Conservation (phyloP, 306 rosid genomes). For the Hippophae rhamnoides region DNA sequence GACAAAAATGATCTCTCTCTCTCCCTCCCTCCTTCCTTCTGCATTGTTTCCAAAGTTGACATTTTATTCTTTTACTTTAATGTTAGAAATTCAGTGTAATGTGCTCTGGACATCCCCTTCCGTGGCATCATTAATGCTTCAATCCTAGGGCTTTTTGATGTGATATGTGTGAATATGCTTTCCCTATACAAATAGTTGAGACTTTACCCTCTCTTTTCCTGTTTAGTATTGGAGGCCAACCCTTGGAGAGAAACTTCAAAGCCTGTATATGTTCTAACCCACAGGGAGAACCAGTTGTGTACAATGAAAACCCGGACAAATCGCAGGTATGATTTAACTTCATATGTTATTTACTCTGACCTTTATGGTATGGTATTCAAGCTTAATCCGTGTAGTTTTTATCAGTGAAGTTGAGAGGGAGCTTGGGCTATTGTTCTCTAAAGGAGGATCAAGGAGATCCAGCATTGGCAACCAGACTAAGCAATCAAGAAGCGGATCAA, state of each 20-base stretch:
- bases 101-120: neutral
- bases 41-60: no score
- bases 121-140: neutral
- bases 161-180: neutral
- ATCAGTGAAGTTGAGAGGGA: slow-evolving; percentile 90
- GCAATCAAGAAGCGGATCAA: slow-evolving; percentile 53
- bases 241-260: slow-evolving; percentile 90
- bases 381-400: slow-evolving; percentile 14
- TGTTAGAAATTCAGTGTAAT: no score
- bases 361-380: neutral
- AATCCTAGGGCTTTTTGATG: neutral
- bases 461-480: slow-evolving; percentile 61
- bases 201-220: slow-evolving; percentile 4
- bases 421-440: slow-evolving; percentile 81
- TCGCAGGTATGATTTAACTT: slow-evolving; percentile 42
- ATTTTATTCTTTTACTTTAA: no score
- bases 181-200: slow-evolving; percentile 7
- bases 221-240: slow-evolving; percentile 74
- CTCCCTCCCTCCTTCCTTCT: no score
- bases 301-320: slow-evolving; percentile 97
- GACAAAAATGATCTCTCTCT: no score
- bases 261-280: slow-evolving; percentile 90
- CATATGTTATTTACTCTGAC: slow-evolving; percentile 1
- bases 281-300: slow-evolving; percentile 75
- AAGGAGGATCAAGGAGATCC: slow-evolving; percentile 58